These are phyloP conservation scores for Linaria vulgaris DNA, from an alignment of 257 asterid species.

Conservation along the genomic window DNA sequence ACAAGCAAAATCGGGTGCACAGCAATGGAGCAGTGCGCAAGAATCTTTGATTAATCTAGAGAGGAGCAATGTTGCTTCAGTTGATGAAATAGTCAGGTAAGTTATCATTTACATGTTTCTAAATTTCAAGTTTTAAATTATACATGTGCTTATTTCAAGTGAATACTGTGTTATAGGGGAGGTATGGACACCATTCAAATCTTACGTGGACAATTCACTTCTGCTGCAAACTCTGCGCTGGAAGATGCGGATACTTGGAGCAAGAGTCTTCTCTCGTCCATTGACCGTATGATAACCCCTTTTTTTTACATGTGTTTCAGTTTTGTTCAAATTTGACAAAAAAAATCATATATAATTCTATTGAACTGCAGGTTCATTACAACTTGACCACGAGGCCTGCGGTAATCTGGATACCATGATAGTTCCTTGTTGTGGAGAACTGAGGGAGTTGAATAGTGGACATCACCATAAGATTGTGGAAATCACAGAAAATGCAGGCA, in stretches of 20 bases:
- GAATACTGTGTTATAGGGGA: slow-evolving; percentile 44
- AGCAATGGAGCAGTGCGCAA: slow-evolving; percentile 85
- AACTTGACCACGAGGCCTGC: slow-evolving; percentile 91
- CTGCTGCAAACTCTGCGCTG: slow-evolving; percentile 74
- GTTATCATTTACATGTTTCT: slow-evolving; percentile 19
- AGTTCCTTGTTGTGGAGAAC: slow-evolving; percentile 79
- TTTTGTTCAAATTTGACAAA: too few relatives aligned
- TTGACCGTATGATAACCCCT: slow-evolving; percentile 62
- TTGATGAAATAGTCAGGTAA: slow-evolving; percentile 74
- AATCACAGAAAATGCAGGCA: slow-evolving; percentile 82
- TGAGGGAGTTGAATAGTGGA: slow-evolving; percentile 76
- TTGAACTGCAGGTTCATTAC: slow-evolving; percentile 77
- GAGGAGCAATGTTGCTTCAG: slow-evolving; percentile 68
- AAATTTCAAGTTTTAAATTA: slow-evolving; percentile 8
- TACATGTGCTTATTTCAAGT: slow-evolving; percentile 5
- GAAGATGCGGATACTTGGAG: slow-evolving; percentile 79
- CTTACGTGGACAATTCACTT: slow-evolving; percentile 62
- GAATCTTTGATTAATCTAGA: slow-evolving; percentile 70
- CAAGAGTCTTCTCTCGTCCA: slow-evolving; percentile 75
- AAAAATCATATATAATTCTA: too few relatives aligned
- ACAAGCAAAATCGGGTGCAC: slow-evolving; percentile 79
- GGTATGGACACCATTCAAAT: slow-evolving; percentile 75
- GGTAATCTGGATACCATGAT: slow-evolving; percentile 78
- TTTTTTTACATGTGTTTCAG: background rate
- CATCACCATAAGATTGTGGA: slow-evolving; percentile 77